Evolutionary conservation across 495 filamentous ascomycete genomes (phyloP).

Genomic region (Patellaria atrata): DNA sequence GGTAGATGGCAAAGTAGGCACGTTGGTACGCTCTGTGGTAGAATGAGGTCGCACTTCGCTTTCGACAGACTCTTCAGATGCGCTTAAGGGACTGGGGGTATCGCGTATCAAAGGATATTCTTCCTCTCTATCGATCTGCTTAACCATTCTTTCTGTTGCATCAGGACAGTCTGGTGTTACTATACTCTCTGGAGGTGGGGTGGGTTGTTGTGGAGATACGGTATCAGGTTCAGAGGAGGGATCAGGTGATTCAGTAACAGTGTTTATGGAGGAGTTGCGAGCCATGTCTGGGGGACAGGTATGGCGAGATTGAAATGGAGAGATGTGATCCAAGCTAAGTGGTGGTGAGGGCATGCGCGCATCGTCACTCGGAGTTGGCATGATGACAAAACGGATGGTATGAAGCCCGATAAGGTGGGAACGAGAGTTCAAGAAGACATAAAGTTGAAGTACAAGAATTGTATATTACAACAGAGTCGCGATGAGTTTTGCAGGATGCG

Average conservation of each 20-base stretch:
- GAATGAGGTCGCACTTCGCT: constrained; percentile 13
- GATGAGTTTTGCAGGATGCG: too few relatives aligned
- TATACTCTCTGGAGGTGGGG: constrained; percentile 13
- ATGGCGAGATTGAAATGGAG: constrained; percentile 35
- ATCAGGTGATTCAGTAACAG: background rate
- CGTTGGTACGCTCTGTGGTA: constrained; percentile 7
- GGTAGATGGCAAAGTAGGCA: constrained; percentile 10
- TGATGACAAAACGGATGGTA: too few relatives aligned
- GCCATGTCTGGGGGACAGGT: constrained; percentile 43
- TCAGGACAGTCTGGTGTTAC: constrained; percentile 8
- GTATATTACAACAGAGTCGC: too few relatives aligned
- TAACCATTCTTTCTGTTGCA: too few relatives aligned
- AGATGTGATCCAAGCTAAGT: constrained; percentile 32
- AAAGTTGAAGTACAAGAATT: too few relatives aligned
- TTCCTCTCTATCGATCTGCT: too few relatives aligned
- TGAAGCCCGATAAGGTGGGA: too few relatives aligned
- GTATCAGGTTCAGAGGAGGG: constrained; percentile 1
- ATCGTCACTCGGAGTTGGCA: constrained; percentile 45
- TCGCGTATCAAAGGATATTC: constrained; percentile 22
- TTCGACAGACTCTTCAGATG: constrained; percentile 19
- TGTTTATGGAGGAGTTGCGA: constrained; percentile 9
- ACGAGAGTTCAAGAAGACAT: too few relatives aligned
- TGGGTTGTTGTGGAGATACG: constrained; percentile 17
- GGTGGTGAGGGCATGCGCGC: constrained; percentile 28
- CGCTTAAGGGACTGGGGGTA: constrained; percentile 21